Percentiles rank a stretch among this genome's conserved stretches.
Evolutionary conservation across 176 grass and related monocot species (phyloP).

Genomic region (Eragrostis nindensis): DNA sequence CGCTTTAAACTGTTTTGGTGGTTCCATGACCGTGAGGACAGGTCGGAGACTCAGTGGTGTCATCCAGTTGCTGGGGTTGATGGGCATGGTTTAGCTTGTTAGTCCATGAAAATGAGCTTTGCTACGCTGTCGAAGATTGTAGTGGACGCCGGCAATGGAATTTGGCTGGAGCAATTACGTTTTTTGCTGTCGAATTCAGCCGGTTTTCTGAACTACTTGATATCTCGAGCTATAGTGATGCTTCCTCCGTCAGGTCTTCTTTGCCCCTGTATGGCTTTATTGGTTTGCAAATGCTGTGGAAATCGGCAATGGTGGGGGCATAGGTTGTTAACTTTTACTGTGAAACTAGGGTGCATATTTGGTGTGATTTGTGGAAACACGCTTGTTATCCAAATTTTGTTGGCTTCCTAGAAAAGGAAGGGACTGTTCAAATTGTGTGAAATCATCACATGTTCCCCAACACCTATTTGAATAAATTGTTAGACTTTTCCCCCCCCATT

Average conservation of each 20-base stretch:
- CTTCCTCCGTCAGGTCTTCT: neutral
- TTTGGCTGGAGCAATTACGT: neutral
- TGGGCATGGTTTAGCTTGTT: neutral
- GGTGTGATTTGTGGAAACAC: neutral
- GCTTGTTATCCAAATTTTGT: neutral
- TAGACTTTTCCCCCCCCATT: neutral
- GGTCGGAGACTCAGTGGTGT: neutral
- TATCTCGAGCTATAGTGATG: neutral
- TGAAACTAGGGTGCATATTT: conserved; percentile 10
- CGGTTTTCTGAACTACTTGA: neutral
- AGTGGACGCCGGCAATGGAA: neutral
- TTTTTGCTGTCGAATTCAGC: neutral
- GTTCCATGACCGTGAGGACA: neutral
- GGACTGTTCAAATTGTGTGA: conserved; percentile 19
- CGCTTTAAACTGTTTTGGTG: neutral
- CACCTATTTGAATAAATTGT: neutral
- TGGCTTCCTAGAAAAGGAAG: neutral
- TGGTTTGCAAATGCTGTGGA: neutral
- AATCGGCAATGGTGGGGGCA: neutral
- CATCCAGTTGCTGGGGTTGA: neutral
- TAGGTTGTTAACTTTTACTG: neutral
- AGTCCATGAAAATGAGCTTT: neutral
- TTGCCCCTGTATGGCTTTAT: neutral
- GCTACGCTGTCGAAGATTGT: neutral
- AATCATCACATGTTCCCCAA: conserved; percentile 6